Conservation (phyloP, 2,329 filamentous ascomycete species). For the Pyricularia sp. region DNA sequence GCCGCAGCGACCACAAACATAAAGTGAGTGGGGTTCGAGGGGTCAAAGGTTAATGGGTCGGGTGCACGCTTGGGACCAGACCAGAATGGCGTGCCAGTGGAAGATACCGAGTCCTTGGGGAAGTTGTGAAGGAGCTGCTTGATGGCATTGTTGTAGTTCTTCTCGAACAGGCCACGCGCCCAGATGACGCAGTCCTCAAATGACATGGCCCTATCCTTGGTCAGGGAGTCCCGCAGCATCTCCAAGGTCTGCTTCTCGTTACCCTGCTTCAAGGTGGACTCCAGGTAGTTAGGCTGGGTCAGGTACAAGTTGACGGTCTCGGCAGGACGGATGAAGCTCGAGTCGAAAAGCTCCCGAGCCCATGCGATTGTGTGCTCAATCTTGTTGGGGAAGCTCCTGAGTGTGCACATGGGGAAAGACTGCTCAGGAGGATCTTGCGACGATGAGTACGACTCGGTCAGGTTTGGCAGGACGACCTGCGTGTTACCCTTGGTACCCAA, state of each 20-base stretch:
- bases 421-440: slow-evolving; percentile 97
- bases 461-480: slow-evolving; percentile 78
- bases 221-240: slow-evolving; percentile 77
- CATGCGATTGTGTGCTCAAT: slow-evolving; percentile 99
- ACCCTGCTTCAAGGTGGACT: slow-evolving; percentile 76
- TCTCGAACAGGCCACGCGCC: slow-evolving; percentile 88
- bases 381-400: slow-evolving; percentile 92
- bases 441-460: slow-evolving; percentile 90
- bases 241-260: slow-evolving; percentile 92
- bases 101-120: slow-evolving; percentile 83
- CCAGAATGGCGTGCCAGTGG: slow-evolving; percentile 87
- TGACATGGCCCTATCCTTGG: slow-evolving; percentile 77
- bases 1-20: slow-evolving; percentile 78
- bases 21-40: slow-evolving; percentile 73
- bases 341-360: slow-evolving; percentile 92
- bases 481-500: slow-evolving; percentile 99
- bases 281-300: slow-evolving; percentile 80
- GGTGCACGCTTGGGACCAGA: slow-evolving; percentile 96
- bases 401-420: slow-evolving; percentile 97
- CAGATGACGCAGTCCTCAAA: slow-evolving; percentile 96
- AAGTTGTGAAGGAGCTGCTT: slow-evolving; percentile 95
- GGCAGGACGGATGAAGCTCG: slow-evolving; percentile 82
- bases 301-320: slow-evolving; percentile 93
- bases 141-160: slow-evolving; percentile 93
- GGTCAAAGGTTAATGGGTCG: slow-evolving; percentile 78